A percentile compares a stretch with the other conserved stretches of the same genome.
These are phyloP conservation scores for Cryptococcus floricola DNA, from an alignment of 1,284 basidiomycete genomes.

Conservation along the genomic window DNA sequence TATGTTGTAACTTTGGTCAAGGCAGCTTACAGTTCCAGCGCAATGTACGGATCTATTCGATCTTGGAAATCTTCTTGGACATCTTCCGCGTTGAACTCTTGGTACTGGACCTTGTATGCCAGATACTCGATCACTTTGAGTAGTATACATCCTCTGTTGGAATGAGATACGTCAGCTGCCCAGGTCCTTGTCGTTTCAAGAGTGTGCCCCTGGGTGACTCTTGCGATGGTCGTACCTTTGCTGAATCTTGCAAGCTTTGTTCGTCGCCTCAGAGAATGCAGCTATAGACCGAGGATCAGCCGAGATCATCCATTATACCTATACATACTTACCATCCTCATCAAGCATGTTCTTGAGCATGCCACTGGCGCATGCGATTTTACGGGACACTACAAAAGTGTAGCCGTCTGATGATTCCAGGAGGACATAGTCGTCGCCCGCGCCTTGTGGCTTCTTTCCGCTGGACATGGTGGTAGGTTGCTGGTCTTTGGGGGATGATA, in stretches of 20 bases:
- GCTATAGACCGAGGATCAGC: slow-evolving; percentile 16
- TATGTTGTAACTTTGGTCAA: neutral
- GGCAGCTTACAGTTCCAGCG: slow-evolving; percentile 55
- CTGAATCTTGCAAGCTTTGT: slow-evolving; percentile 45
- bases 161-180: neutral
- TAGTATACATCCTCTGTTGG: slow-evolving; percentile 51
- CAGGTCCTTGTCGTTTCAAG: neutral
- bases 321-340: slow-evolving; percentile 37
- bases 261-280: slow-evolving; percentile 49
- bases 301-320: neutral
- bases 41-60: slow-evolving; percentile 57
- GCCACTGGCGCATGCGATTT: slow-evolving; percentile 44
- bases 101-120: slow-evolving; percentile 54
- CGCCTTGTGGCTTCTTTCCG: neutral
- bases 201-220: neutral
- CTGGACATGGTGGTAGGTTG: neutral
- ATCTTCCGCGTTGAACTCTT: slow-evolving; percentile 46
- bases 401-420: slow-evolving; percentile 47
- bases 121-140: slow-evolving; percentile 59
- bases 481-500: too few relatives aligned
- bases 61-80: slow-evolving; percentile 56
- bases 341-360: slow-evolving; percentile 48
- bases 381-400: slow-evolving; percentile 44
- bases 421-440: slow-evolving; percentile 37
- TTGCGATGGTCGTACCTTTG: slow-evolving; percentile 41